A percentile compares a stretch with the other conserved stretches of the same genome.
Conservation (phyloP, 805 yeast genomes). For the Kockiozyma suomiensis region DNA sequence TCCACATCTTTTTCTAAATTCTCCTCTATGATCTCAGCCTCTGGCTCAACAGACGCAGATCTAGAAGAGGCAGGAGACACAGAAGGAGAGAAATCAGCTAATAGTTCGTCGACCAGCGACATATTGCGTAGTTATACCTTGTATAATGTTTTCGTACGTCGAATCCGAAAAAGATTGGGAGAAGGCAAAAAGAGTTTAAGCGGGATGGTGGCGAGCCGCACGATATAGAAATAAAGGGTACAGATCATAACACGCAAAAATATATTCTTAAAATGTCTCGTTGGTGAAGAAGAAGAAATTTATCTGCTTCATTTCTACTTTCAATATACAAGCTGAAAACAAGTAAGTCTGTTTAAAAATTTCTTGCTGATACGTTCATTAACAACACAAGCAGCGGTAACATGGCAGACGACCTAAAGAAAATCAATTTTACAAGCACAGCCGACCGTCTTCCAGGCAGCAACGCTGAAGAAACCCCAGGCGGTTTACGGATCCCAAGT, state of each 20-base stretch:
- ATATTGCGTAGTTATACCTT: conserved; percentile 21
- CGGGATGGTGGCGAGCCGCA: conserved; percentile 10
- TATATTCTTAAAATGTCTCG: no score
- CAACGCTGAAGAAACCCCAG: conserved; percentile 1
- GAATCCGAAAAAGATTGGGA: neutral
- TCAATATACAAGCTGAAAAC: neutral
- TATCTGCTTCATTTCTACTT: no score
- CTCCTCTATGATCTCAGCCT: conserved; percentile 30
- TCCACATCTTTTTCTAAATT: neutral
- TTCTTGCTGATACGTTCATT: no score
- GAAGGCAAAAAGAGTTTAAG: neutral
- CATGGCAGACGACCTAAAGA: conserved; percentile 5
- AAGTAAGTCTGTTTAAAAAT: no score
- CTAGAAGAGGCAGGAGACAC: conserved; percentile 25
- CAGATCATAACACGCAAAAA: no score
- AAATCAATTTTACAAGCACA: conserved; percentile 21
- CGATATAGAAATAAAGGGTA: neutral
- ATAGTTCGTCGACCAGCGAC: conserved; percentile 47
- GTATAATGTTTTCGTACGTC: neutral
- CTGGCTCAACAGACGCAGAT: conserved; percentile 25
- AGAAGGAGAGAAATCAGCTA: conserved; percentile 42
- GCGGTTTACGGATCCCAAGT: conserved; percentile 6
- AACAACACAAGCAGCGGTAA: no score
- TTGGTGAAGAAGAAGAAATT: neutral
- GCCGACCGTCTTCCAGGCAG: conserved; percentile 24